These are phyloP conservation scores for Skeletonema marinoi DNA, from an alignment of 108 stramenopile genomes.

Conservation along the genomic window DNA sequence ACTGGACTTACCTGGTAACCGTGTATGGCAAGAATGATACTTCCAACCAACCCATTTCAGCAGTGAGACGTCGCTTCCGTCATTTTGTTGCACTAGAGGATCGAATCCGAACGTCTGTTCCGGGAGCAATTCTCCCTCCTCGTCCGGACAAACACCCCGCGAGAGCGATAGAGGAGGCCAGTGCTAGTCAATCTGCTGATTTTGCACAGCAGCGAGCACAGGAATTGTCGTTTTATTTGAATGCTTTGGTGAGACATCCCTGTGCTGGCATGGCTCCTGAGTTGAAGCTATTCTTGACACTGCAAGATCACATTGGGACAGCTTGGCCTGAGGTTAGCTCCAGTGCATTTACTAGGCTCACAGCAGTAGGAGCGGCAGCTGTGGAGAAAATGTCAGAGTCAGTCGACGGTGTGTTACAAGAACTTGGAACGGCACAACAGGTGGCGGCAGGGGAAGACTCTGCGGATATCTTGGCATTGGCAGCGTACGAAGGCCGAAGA, in stretches of 20 bases:
- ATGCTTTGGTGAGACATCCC: conserved; percentile 69
- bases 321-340: conserved; percentile 88
- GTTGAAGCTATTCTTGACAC: conserved; percentile 70
- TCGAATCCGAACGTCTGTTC: conserved; percentile 68
- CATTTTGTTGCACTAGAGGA: conserved; percentile 87
- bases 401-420: conserved; percentile 30
- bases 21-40: conserved; percentile 37
- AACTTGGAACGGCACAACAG: conserved; percentile 46
- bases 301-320: conserved; percentile 91
- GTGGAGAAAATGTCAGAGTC: conserved; percentile 39
- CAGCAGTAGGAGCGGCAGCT: conserved; percentile 54
- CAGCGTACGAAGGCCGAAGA: conserved; percentile 65
- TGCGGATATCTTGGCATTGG: conserved; percentile 80
- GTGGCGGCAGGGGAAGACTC: conserved; percentile 66
- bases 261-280: conserved; percentile 54
- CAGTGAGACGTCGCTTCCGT: conserved; percentile 85
- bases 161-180: conserved; percentile 87
- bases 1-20: conserved; percentile 84
- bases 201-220: conserved; percentile 74
- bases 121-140: conserved; percentile 83
- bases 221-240: conserved; percentile 73
- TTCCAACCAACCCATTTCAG: conserved; percentile 47
- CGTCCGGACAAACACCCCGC: conserved; percentile 86
- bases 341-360: conserved; percentile 76
- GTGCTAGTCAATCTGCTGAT: conserved; percentile 74